These are phyloP conservation scores for Leccinum obscurum DNA, from an alignment of 768 basidiomycete genomes.

Conservation along the genomic window DNA sequence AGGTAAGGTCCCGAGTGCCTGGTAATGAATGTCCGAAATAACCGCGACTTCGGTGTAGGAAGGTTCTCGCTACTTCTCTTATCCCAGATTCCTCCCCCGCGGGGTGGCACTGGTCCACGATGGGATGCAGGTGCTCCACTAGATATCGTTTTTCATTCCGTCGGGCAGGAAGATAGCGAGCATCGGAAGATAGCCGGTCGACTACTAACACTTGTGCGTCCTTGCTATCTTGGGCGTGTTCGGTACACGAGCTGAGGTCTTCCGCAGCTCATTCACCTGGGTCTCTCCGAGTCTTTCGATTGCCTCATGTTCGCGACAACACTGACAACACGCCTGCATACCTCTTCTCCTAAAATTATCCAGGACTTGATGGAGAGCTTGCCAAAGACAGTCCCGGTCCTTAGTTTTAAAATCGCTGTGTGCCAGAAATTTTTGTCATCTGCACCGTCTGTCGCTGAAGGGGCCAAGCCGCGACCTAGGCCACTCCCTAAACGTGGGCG, in stretches of 20 bases:
- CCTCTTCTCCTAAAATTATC: slow-evolving; percentile 29
- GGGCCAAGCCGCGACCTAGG: slow-evolving; percentile 31
- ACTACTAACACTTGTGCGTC: slow-evolving; percentile 34
- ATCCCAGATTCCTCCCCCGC: slow-evolving; percentile 57
- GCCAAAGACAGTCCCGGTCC: slow-evolving; percentile 34
- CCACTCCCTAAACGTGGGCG: slow-evolving; percentile 33
- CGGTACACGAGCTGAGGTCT: not conserved
- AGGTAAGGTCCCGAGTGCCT: slow-evolving; percentile 11
- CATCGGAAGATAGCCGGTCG: slow-evolving; percentile 37
- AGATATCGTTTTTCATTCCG: slow-evolving; percentile 43
- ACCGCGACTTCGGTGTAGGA: slow-evolving; percentile 27
- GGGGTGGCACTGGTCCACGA: slow-evolving; percentile 45
- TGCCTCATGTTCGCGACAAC: slow-evolving; percentile 36
- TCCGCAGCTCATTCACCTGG: slow-evolving; percentile 42
- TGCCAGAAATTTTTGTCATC: slow-evolving; percentile 42
- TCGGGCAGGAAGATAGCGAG: slow-evolving; percentile 33
- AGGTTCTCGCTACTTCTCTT: slow-evolving; percentile 55
- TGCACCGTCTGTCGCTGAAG: slow-evolving; percentile 13
- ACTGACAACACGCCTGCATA: slow-evolving; percentile 37
- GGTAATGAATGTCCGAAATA: slow-evolving; percentile 7
- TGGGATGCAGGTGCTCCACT: slow-evolving; percentile 58
- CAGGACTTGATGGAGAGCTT: slow-evolving; percentile 40
- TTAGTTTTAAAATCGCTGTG: slow-evolving; percentile 44
- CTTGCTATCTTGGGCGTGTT: not conserved
- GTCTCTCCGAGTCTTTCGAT: slow-evolving; percentile 39